Base-by-base conservation (phyloP, 768 basidiomycete species). In the Psilocybe sp. region DNA sequence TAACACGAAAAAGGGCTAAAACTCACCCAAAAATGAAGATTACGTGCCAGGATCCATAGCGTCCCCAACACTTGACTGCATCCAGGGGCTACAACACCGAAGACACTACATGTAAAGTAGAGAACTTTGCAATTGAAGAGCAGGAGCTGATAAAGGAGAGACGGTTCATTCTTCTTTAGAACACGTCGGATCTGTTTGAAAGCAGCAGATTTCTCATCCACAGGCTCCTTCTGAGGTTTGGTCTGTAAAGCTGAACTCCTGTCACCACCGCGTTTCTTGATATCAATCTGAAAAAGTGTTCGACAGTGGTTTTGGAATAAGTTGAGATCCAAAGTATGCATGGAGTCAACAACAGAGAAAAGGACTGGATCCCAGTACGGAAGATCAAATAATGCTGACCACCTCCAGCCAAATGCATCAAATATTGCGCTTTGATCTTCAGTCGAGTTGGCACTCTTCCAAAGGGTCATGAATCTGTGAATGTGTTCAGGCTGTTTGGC, bases 371-470 rank as follows among this genome's bases (percentile, higher is more conserved):
- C 38, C 55, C 54, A 59, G 36, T 59, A 56, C 4, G 52, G 49
- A 18, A 59, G 46, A 40, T 51, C 37, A 5, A 51, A 57, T 0
- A 73, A 61, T 8, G 63, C 50, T 1, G 69, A 63, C 64, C 63
- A 70, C 11, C 65, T 52, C 9, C 70, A 40, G 0, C 69, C 66
- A 39, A 55, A 52, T 1, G 45, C 19, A 8, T 61, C 46, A 35
- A 61, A 63, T 3, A 63, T 43, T 3, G 18, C 16, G 1, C 58
- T 44, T 11, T 56, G 54, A 7, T 50, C 57, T 0, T 46, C 20
- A 32, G 44, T 36, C 8, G 44, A 64, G 13, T 28, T 11, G n/a
- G 60, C 54, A 31, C 61, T 52, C 13, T 50, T 51, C 65, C 62
- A 69, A 38, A 31, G 35, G 2, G 5, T 41, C n/a, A 49, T 54